Conservation (phyloP, 371 early-diverging fungal species). For the Chytridiales sp. region DNA sequence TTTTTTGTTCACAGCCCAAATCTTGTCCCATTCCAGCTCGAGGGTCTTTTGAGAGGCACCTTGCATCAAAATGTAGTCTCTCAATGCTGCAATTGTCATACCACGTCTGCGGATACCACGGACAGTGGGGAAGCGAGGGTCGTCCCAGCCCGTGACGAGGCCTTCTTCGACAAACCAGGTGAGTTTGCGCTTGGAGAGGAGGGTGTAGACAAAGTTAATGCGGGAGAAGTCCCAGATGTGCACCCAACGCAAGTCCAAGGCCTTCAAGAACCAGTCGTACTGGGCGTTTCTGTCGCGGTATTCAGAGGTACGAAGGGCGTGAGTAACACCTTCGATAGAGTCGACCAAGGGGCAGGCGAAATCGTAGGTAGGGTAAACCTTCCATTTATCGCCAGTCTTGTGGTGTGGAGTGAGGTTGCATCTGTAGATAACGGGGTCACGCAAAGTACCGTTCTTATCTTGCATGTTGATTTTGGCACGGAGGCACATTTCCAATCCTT, state of each 20-base stretch:
- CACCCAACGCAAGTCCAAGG: constrained; percentile 83
- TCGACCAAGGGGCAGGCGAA: constrained; percentile 99
- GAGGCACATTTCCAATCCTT: constrained; percentile 86
- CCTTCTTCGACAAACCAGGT: constrained; percentile 82
- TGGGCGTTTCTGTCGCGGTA: constrained; percentile 99
- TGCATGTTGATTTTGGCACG: constrained; percentile 98
- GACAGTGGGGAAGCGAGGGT: constrained; percentile 99
- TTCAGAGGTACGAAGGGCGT: constrained; percentile 98
- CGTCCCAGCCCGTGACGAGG: constrained; percentile 93
- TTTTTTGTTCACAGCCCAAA: constrained; percentile 99
- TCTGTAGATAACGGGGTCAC: constrained; percentile 99
- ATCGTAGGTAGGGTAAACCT: constrained; percentile 99
- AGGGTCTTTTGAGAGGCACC: constrained; percentile 97
- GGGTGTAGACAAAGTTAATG: constrained; percentile 98
- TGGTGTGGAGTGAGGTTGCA: constrained; percentile 95
- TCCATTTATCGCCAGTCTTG: constrained; percentile 87
- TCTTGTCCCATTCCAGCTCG: constrained; percentile 99
- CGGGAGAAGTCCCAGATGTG: constrained; percentile 94
- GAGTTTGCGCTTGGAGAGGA: constrained; percentile 98
- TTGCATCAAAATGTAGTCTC: constrained; percentile 98
- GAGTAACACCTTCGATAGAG: constrained; percentile 96
- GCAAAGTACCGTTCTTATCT: constrained; percentile 93
- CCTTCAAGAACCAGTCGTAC: constrained; percentile 98
- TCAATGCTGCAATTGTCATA: constrained; percentile 97
- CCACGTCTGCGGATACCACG: constrained; percentile 98